Evolutionary conservation across 495 filamentous ascomycete genomes (phyloP), one percentile per base, ranked within the genome.

Genomic region (Margaritispora aquatica): DNA sequence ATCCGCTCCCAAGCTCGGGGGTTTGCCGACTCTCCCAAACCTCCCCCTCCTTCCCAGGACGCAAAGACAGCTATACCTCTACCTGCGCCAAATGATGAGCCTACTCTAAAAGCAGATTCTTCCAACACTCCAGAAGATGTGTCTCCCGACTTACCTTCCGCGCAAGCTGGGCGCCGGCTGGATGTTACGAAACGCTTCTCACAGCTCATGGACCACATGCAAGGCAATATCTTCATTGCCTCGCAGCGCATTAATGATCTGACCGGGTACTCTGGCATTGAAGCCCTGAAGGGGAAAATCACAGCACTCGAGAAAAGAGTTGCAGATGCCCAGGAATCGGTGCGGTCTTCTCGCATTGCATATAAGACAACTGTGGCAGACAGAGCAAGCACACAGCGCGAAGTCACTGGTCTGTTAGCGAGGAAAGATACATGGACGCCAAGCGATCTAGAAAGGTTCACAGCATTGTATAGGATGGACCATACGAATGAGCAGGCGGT

Each of bases 201-300:
- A 50, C 68, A 78, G 51, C 71, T 96, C 64, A 96, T 97, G 89
- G 94, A 98, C 73, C 82, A 89, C 59, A 68, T 96, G 23, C 90
- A 96, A 68, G 84, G 88, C 23, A 90, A 92, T 60, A 76, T 92
- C 31, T 89, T 95, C 62, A 80, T 85, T 55, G 91, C 91, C 11
- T 88, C 88, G 3, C 92, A 96, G 68, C 86, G 85, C 56, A 79
- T 98, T 71, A 97, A 97, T 71, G 88, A 89, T 66, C 77, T 96
- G 50, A 98, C 95, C 1, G 95, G 95, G 13, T 98, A 98, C 79
- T 87, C 88, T 1, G 86, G 88, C 34, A 98, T 98, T 71, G 94
- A 96, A 69, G 75, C 85, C 11, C 77, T 98, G 51, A 92, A 96
- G 68, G 72, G 74, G 4, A 80, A 85, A 17, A 96, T 97, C 70